Evolutionary conservation across 1,284 basidiomycete genomes (phyloP).

Genomic region (Cryptococcus sp.): DNA sequence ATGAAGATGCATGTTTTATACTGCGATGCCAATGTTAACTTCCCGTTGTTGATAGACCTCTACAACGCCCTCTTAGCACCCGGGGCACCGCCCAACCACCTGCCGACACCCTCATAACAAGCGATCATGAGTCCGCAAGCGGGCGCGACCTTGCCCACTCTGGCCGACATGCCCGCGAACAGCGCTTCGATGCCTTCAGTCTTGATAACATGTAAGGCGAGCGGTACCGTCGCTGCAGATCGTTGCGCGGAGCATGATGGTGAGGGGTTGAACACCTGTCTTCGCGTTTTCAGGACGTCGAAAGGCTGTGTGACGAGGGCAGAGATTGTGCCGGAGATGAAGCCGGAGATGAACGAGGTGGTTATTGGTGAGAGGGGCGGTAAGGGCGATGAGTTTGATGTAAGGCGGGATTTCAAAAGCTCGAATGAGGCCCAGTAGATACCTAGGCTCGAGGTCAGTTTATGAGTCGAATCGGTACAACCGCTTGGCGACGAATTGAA

Average conservation of each 20-base stretch:
- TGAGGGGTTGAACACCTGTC: constrained; percentile 70
- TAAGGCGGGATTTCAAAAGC: constrained; percentile 45
- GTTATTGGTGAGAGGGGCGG: constrained; percentile 39
- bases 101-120: constrained; percentile 77
- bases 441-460: constrained; percentile 23
- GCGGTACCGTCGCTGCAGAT: constrained; percentile 59
- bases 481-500: neutral
- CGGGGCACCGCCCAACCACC: constrained; percentile 38
- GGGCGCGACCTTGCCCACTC: constrained; percentile 95
- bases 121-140: constrained; percentile 86
- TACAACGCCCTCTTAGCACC: no score
- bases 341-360: constrained; percentile 50
- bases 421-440: constrained; percentile 54
- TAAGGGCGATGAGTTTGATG: constrained; percentile 30
- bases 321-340: constrained; percentile 59
- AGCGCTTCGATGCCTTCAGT: constrained; percentile 78
- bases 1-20: no score
- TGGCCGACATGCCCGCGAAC: constrained; percentile 81
- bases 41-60: no score
- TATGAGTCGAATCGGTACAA: neutral
- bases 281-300: constrained; percentile 91
- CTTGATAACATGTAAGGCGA: constrained; percentile 69
- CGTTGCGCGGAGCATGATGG: constrained; percentile 54
- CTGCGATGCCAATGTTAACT: no score
- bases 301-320: constrained; percentile 92